phyloP scores from a whole-genome alignment of 2,329 filamentous ascomycete species.

The Exutisphaerella laricina region DNA sequence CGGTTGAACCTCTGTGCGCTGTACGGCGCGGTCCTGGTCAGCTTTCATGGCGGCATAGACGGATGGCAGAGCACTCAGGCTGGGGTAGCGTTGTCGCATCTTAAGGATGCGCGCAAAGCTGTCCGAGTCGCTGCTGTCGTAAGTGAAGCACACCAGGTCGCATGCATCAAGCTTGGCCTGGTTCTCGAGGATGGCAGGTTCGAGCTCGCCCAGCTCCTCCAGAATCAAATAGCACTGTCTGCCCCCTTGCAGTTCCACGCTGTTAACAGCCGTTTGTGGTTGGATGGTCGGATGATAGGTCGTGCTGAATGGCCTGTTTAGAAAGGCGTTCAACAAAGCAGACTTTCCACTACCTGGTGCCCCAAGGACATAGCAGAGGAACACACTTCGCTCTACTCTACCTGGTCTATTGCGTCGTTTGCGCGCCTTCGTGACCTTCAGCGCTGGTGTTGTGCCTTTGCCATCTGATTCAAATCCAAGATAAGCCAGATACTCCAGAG shows the following conservation, averaged over 20 bases:
- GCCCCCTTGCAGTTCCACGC: conserved; percentile 88
- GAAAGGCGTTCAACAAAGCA: conserved; percentile 80
- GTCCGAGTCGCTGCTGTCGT: conserved; percentile 94
- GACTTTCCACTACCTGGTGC: conserved; percentile 85
- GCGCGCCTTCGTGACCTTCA: conserved; percentile 88
- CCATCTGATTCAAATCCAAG: conserved; percentile 82
- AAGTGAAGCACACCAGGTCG: conserved; percentile 90
- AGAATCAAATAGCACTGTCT: conserved; percentile 97
- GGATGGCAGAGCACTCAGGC: conserved; percentile 81
- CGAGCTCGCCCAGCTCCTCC: conserved; percentile 91
- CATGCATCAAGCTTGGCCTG: conserved; percentile 83
- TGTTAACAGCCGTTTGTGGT: conserved; percentile 88
- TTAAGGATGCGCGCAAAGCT: conserved; percentile 89
- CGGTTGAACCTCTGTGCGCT: conserved; percentile 82
- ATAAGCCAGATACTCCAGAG: conserved; percentile 91
- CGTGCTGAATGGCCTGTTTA: conserved; percentile 77
- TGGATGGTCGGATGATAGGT: conserved; percentile 93
- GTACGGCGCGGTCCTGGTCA: conserved; percentile 94
- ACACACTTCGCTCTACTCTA: conserved; percentile 87
- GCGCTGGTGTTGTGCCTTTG: conserved; percentile 66
- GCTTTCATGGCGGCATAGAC: conserved; percentile 94
- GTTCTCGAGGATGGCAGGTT: conserved; percentile 91
- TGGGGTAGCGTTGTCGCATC: conserved; percentile 69
- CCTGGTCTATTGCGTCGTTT: conserved; percentile 77
- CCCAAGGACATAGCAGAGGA: conserved; percentile 87